Evolutionary conservation across 352 stramenopile species (phyloP).

Genomic region (Phytopythium delawarense): DNA sequence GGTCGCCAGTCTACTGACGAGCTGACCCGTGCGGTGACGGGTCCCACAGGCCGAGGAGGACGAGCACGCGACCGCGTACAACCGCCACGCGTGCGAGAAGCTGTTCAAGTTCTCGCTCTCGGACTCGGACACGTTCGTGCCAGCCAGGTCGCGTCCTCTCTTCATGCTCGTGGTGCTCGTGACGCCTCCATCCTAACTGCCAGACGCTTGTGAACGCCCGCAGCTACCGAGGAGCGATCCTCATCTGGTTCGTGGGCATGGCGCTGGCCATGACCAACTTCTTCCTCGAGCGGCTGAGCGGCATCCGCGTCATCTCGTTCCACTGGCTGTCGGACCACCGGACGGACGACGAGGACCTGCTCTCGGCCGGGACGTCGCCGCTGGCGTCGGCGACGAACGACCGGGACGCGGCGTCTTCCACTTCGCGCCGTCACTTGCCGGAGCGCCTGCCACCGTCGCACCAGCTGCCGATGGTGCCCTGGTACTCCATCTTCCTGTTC

Average conservation of each 20-base stretch:
- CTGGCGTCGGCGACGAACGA: neutral
- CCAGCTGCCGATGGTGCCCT: slow-evolving; percentile 90
- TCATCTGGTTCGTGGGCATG: slow-evolving; percentile 85
- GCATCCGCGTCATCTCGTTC: slow-evolving; percentile 77
- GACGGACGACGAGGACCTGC: slow-evolving; percentile 47
- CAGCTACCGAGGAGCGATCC: slow-evolving; percentile 71
- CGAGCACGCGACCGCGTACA: slow-evolving; percentile 50
- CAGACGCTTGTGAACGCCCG: neutral
- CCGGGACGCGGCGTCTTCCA: neutral
- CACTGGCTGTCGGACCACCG: slow-evolving; percentile 52
- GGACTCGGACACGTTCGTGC: slow-evolving; percentile 47
- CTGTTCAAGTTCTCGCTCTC: slow-evolving; percentile 69
- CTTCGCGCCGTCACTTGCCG: slow-evolving; percentile 12
- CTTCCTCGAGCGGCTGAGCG: slow-evolving; percentile 73
- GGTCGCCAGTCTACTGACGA: neutral
- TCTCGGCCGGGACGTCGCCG: slow-evolving; percentile 8
- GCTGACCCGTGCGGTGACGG: neutral
- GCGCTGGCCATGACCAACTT: slow-evolving; percentile 82
- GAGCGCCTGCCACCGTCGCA: slow-evolving; percentile 68
- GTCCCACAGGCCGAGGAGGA: slow-evolving; percentile 4
- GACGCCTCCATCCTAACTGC: neutral
- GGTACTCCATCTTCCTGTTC: slow-evolving; percentile 93
- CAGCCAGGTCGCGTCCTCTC: slow-evolving; percentile 33
- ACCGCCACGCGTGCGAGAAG: slow-evolving; percentile 72
- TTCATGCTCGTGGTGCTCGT: neutral